phyloP scores from a whole-genome alignment of 1,284 basidiomycete genomes.

The Rhizoctonia solani region DNA sequence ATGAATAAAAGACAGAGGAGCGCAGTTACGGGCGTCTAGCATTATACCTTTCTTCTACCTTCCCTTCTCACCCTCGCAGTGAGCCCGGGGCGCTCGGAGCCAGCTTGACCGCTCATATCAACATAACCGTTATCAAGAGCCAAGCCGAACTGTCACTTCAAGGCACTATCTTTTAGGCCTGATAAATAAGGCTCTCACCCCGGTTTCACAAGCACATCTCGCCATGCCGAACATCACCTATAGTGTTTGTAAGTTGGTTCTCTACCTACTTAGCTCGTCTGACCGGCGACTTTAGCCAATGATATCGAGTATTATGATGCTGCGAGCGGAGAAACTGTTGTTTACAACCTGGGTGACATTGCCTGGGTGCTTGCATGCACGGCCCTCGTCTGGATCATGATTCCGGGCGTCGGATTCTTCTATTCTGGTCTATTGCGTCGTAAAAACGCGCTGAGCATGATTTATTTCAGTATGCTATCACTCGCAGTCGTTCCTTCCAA shows the following conservation, averaged over 20 bases:
- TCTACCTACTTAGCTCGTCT: neutral
- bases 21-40: too few species aligned
- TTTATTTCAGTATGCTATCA: constrained; percentile 54
- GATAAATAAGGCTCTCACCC: neutral
- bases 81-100: neutral
- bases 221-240: constrained; percentile 34
- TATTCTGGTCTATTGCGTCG: constrained; percentile 58
- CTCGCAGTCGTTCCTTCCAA: constrained; percentile 52
- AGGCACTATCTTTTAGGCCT: constrained; percentile 4
- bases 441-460: constrained; percentile 61
- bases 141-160: neutral
- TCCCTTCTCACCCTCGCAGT: too few species aligned
- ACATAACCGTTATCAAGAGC: neutral
- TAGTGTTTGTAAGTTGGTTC: constrained; percentile 5
- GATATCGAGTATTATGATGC: constrained; percentile 23
- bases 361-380: constrained; percentile 49
- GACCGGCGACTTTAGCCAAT: constrained; percentile 15
- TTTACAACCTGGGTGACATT: constrained; percentile 57
- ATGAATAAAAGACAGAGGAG: too few species aligned
- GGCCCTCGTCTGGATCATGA: constrained; percentile 58
- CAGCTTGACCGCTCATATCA: neutral
- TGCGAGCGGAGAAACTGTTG: constrained; percentile 30
- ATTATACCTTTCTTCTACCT: too few species aligned
- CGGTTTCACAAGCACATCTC: neutral
- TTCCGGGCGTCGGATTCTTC: constrained; percentile 56